Base-by-base conservation (phyloP, 2,329 filamentous ascomycete species). In the Pseudogymnoascus sp. region DNA sequence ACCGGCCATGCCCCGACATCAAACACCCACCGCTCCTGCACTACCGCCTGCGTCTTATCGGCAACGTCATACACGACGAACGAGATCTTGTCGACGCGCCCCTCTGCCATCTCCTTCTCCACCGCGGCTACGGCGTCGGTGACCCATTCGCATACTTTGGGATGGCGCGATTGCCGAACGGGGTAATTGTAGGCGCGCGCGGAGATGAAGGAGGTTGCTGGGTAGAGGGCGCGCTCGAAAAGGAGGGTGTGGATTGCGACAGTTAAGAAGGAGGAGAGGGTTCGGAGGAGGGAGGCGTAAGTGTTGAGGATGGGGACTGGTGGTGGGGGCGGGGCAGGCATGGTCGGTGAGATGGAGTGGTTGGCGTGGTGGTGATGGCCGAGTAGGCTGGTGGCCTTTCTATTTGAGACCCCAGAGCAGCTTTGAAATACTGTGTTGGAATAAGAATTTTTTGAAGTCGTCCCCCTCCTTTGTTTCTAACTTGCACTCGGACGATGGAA, bases 201-300 rank as follows among this genome's bases (percentile, higher is more conserved):
- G 41, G 82, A 79, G 50, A 87, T 77, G 72, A 90, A 90, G n/a
- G 86, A 83, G 37, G 78, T 75, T 60, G 75, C 74, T 1, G 87
- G 86, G 69, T 90, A 90, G 67, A 90, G 80, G 61, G 75, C 73
- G 64, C 87, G 84, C 47, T 87, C 79, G 73, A 84, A 87, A 62
- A 90, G 79, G 66, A 90, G 85, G 62, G 87, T 87, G 72, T 90
- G 87, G 64, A 87, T 83, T 63, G 85, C 82, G 60, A 87, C 84
- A 63, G 81, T 85, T 57, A 90, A 80, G 74, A 90, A 89, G 70
- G 81, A 79, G 65, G 80, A 80, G 70, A 89, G 85, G 61, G 81
- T 80, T 61, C 77, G 72, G 65, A 84, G 76, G 66, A 86, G 77
- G 57, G 77, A 74, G n/a, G 66, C 62, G 38, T 64, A 65, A 50